These are phyloP conservation scores for Ophiostoma ips DNA, from an alignment of 2,329 filamentous ascomycete genomes.

Conservation along the genomic window DNA sequence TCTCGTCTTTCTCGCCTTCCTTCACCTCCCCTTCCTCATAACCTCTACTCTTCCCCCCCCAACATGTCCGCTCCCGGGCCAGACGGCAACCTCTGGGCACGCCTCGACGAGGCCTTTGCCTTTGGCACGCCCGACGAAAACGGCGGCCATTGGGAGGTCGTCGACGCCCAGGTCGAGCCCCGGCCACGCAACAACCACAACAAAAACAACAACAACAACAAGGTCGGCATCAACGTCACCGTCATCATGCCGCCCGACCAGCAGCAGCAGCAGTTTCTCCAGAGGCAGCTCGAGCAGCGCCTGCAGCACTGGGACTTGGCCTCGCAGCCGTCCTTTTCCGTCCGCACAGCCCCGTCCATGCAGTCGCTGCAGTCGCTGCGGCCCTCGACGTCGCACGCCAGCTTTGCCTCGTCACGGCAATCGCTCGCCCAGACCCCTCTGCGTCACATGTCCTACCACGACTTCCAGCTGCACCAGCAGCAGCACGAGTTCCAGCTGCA, in stretches of 20 bases:
- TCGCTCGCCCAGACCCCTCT: not conserved
- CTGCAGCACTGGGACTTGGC: not conserved
- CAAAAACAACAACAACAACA: not conserved
- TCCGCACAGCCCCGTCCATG: not conserved
- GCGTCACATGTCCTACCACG: not conserved
- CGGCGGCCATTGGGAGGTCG: not conserved
- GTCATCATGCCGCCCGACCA: not conserved
- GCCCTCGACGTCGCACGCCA: not conserved
- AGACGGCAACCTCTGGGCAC: slow-evolving; percentile 5
- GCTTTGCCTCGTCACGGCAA: not conserved
- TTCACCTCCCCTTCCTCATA: too few relatives aligned
- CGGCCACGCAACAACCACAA: not conserved
- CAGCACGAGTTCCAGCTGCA: not conserved
- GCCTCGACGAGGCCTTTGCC: slow-evolving; percentile 8
- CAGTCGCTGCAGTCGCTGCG: not conserved
- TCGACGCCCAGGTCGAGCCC: not conserved
- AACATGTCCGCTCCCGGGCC: not conserved
- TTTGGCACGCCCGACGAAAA: slow-evolving; percentile 5
- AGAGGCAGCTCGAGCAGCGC: not conserved
- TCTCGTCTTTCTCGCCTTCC: too few relatives aligned
- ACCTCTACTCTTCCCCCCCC: not conserved
- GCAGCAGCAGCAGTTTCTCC: not conserved
- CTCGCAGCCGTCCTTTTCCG: too few relatives aligned
- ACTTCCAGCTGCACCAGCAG: not conserved
- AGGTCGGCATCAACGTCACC: not conserved